These are phyloP conservation scores for Apiotrichum porosum DNA, from an alignment of 1,284 basidiomycete species.

Conservation along the genomic window DNA sequence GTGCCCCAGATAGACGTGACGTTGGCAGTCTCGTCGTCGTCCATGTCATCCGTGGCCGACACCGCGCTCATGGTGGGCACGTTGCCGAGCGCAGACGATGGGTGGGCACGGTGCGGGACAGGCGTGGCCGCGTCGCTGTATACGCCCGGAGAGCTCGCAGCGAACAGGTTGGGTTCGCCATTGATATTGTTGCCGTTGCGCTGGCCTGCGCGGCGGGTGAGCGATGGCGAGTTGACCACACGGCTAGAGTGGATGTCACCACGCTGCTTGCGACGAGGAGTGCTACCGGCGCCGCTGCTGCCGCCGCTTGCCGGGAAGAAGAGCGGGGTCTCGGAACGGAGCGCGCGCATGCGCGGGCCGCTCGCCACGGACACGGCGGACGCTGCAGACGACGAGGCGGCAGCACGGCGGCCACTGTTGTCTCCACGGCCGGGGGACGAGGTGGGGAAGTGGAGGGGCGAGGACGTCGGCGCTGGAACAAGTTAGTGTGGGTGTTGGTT, in stretches of 20 bases:
- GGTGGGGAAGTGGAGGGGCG: constrained; percentile 63
- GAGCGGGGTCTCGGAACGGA: constrained; percentile 36
- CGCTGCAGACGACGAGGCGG: constrained; percentile 11
- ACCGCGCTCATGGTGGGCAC: constrained; percentile 46
- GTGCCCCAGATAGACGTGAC: constrained; percentile 93
- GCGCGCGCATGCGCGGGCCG: constrained; percentile 11
- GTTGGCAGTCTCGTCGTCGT: constrained; percentile 54
- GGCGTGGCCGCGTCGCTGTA: constrained; percentile 3
- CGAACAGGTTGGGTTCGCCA: constrained; percentile 1
- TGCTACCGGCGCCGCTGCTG: too few relatives aligned
- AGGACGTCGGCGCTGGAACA: too few relatives aligned
- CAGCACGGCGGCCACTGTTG: too few relatives aligned
- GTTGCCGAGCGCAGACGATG: constrained; percentile 17
- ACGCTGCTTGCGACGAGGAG: constrained; percentile 65
- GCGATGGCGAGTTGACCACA: constrained; percentile 58
- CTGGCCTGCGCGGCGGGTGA: constrained; percentile 30
- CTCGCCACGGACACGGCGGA: too few relatives aligned
- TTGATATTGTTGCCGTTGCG: background rate
- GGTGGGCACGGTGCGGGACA: background rate
- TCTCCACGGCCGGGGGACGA: constrained; percentile 64
- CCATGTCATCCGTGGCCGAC: constrained; percentile 56
- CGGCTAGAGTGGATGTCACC: constrained; percentile 79
- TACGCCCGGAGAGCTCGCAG: background rate
- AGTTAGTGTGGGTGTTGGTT: too few relatives aligned
- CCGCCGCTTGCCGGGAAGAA: constrained; percentile 50